Base-by-base conservation (phyloP, 768 basidiomycete genomes). In the Russula earlei region DNA sequence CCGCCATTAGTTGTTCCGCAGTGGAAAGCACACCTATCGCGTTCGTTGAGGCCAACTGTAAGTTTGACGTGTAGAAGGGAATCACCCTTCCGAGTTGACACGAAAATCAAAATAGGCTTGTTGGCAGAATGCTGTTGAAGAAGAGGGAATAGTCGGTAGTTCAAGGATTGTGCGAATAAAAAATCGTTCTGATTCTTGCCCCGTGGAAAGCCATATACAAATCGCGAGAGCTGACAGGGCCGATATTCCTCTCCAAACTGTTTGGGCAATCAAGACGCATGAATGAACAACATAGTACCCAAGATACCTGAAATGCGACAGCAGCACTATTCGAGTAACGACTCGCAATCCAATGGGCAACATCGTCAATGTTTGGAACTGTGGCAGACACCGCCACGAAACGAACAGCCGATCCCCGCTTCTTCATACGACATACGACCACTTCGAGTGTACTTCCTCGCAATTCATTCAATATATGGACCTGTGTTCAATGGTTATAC, bases 381-480 rank as follows among this genome's bases (percentile, higher is more conserved):
- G 95, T 97, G 5, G 95, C 95, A 0, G 92, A 95, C 37, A 97
- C 81, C 17, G 96, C 78, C 29, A 96, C 70, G 67, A 98, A 94
- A 7, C 96, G 83, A 24, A 91, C 82, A 2, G 70, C 67, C 3
- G 76, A 74, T 9, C 83, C 85, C 10, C 83, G 78, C 3, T 80
- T 71, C 69, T 88, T 94, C 91, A 98, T 95, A 24, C 96, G 82
- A 3, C 90, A 88, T 43, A 94, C 76, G n/a, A 98, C 81, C 17
- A 95, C 95, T 72, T 99, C 96, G 3, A 99, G 75, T 1, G 88
- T 91, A 52, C 92, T 88, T 19, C 96, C 96, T 33, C 96, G 81
- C 22, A 76, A 75, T 70, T 98, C 96, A 49, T 91, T 88, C 19
- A 99, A 76, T 54, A 95, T 83, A 66, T 99, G 95, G 2, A 97